phyloP scores from a whole-genome alignment of 2,329 filamentous ascomycete genomes.

The Hymenotorrendiella dingleyae region DNA sequence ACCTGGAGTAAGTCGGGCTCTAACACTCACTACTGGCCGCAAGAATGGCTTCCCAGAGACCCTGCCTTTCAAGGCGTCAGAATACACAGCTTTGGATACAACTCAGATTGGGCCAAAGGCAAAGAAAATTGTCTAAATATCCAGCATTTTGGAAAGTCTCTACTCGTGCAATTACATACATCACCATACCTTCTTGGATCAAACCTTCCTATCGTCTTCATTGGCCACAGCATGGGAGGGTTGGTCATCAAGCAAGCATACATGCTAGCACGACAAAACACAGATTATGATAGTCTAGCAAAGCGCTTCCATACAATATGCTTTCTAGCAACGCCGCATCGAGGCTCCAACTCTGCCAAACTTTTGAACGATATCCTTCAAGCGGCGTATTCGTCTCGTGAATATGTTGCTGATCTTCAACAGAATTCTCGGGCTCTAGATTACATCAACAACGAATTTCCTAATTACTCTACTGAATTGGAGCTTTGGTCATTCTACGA shows the following conservation, averaged over 20 bases:
- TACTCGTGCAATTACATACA: constrained; percentile 26
- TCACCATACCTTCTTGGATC: too few relatives aligned
- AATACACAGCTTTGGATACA: constrained; percentile 34
- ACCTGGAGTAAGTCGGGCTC: constrained; percentile 31
- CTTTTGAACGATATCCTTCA: constrained; percentile 26
- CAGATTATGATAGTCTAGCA: constrained; percentile 19
- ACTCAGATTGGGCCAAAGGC: constrained; percentile 30
- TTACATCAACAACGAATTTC: constrained; percentile 40
- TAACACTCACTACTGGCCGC: constrained; percentile 29
- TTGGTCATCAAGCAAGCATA: constrained; percentile 34
- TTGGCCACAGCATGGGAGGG: constrained; percentile 36
- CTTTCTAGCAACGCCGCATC: constrained; percentile 35
- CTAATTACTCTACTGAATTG: constrained; percentile 32
- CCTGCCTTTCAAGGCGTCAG: constrained; percentile 29
- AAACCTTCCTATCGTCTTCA: constrained; percentile 25
- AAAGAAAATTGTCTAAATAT: constrained; percentile 17
- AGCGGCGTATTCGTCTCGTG: constrained; percentile 17
- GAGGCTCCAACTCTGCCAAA: constrained; percentile 28
- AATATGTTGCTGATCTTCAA: constrained; percentile 36
- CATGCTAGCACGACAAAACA: constrained; percentile 25
- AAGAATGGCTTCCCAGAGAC: constrained; percentile 31
- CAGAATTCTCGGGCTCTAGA: constrained; percentile 31
- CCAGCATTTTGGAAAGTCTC: constrained; percentile 28
- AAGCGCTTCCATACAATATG: constrained; percentile 28
- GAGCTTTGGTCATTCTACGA: constrained; percentile 42